A percentile compares a stretch with the other conserved stretches of the same genome.
Evolutionary conservation across 2,329 filamentous ascomycete species (phyloP).

Genomic region (Fusarium humuli): DNA sequence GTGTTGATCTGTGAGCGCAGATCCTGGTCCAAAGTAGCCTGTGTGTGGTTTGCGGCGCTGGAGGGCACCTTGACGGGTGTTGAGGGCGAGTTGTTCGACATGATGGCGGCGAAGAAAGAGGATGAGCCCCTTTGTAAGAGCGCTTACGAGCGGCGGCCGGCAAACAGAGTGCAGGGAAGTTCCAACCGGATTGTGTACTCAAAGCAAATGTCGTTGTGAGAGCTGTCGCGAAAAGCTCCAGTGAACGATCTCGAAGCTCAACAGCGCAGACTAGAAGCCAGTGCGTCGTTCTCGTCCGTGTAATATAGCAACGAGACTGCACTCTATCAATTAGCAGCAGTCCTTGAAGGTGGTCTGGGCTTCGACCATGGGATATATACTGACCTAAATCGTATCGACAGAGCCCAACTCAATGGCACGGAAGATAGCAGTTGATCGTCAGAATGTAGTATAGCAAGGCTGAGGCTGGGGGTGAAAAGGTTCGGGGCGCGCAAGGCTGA

Average conservation of each 20-base stretch:
- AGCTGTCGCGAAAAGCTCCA: constrained; percentile 3
- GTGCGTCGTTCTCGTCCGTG: background rate
- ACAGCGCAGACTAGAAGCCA: background rate
- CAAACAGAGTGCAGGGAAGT: background rate
- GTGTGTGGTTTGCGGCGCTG: constrained; percentile 69
- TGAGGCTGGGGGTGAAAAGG: constrained; percentile 42
- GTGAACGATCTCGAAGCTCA: constrained; percentile 10
- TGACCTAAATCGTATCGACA: background rate
- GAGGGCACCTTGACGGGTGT: constrained; percentile 71
- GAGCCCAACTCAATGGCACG: constrained; percentile 4
- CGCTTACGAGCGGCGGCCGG: background rate
- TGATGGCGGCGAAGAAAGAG: constrained; percentile 37
- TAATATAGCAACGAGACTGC: background rate
- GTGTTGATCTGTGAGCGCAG: constrained; percentile 72
- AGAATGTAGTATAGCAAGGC: constrained; percentile 40
- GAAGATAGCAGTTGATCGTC: constrained; percentile 17
- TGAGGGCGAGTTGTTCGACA: constrained; percentile 61
- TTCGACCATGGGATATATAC: background rate
- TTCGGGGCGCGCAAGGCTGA: constrained; percentile 42
- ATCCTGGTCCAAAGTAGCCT: constrained; percentile 71
- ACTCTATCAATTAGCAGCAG: background rate
- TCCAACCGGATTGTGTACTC: background rate
- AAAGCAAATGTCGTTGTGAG: background rate
- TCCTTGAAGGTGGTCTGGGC: background rate
- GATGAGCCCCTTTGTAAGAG: constrained; percentile 2